phyloP scores from a whole-genome alignment of 768 basidiomycete genomes.

The Rhizopogon rudus region DNA sequence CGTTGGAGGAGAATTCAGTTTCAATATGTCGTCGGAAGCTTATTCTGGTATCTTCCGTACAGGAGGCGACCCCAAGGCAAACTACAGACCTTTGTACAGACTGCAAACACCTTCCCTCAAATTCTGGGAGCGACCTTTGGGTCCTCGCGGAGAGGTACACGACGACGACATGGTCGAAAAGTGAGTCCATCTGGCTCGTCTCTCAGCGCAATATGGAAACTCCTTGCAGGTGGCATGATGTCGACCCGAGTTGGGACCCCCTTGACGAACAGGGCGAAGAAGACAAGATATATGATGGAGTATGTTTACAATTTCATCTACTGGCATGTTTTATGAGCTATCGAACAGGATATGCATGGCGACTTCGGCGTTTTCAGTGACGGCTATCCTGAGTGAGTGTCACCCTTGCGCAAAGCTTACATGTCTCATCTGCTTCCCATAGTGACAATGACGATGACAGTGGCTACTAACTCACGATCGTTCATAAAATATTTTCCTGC shows the following conservation, averaged over 20 bases:
- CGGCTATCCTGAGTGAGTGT: not conserved
- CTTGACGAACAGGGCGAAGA: conserved; percentile 21
- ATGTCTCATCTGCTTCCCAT: no score
- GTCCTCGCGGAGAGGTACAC: conserved; percentile 5
- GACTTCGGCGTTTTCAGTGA: not conserved
- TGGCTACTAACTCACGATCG: not conserved
- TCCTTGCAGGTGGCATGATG: conserved; percentile 17
- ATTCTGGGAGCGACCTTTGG: not conserved
- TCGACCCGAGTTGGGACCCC: conserved; percentile 15
- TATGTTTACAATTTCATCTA: not conserved
- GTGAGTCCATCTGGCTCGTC: not conserved
- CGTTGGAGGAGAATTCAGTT: conserved; percentile 6
- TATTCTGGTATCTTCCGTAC: conserved; percentile 12
- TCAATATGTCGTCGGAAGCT: conserved; percentile 16
- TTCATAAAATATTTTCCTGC: not conserved
- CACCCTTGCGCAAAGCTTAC: not conserved
- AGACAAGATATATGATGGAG: conserved; percentile 9
- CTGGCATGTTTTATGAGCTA: not conserved
- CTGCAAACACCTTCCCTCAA: conserved; percentile 11
- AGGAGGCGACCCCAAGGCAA: conserved; percentile 12
- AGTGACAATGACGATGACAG: not conserved
- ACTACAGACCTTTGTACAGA: conserved; percentile 19
- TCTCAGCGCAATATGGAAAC: not conserved
- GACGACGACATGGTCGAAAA: not conserved
- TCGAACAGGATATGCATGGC: not conserved